phyloP scores from a whole-genome alignment of 805 yeast genomes.

The Cyberlindnera misumaiensis region DNA sequence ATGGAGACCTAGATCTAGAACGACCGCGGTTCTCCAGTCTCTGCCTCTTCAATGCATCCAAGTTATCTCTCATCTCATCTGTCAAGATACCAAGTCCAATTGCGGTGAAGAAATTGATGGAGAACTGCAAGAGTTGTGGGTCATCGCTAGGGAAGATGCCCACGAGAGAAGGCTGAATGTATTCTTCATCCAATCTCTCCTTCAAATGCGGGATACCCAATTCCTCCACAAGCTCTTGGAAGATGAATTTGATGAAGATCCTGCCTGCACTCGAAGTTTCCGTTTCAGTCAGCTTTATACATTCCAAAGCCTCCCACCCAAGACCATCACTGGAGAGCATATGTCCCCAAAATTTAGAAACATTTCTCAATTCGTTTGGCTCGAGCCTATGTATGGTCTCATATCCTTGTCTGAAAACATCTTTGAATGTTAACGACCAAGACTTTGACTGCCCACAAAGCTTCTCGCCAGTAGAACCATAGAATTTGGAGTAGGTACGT shows the following conservation, averaged over 20 bases:
- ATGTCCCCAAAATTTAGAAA: slow-evolving; percentile 85
- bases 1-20: slow-evolving; percentile 18
- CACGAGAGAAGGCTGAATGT: slow-evolving; percentile 37
- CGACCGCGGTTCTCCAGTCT: slow-evolving; percentile 22
- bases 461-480: slow-evolving; percentile 69
- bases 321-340: slow-evolving; percentile 63
- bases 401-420: slow-evolving; percentile 52
- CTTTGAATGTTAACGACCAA: slow-evolving; percentile 54
- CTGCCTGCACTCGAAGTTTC: slow-evolving; percentile 76
- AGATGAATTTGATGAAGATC: slow-evolving; percentile 72
- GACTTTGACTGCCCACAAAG: slow-evolving; percentile 41
- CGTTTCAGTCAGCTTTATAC: slow-evolving; percentile 55
- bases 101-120: slow-evolving; percentile 89
- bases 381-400: slow-evolving; percentile 57
- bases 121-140: slow-evolving; percentile 56
- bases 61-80: slow-evolving; percentile 64
- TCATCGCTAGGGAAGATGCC: slow-evolving; percentile 61
- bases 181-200: slow-evolving; percentile 44
- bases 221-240: slow-evolving; percentile 74
- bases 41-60: slow-evolving; percentile 22
- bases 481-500: slow-evolving; percentile 77
- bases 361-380: slow-evolving; percentile 64
- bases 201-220: slow-evolving; percentile 52
- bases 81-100: slow-evolving; percentile 83
- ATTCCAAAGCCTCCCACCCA: slow-evolving; percentile 53